Conservation (phyloP, 495 filamentous ascomycete genomes). For the Pyronema omphalodes region DNA sequence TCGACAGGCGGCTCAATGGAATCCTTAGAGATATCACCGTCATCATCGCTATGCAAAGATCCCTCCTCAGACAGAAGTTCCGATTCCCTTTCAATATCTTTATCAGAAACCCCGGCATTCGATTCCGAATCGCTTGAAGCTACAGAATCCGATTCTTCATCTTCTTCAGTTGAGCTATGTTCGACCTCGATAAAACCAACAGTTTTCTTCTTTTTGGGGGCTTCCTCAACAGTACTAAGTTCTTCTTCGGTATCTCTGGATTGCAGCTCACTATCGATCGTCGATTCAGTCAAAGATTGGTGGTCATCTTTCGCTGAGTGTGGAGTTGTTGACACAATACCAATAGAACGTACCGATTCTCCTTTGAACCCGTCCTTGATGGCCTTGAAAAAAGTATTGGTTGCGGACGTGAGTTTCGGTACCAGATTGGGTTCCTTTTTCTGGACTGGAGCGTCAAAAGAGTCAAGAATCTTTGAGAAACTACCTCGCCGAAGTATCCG, state of each 20-base stretch:
- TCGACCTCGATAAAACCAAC: too few species aligned
- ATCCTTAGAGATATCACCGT: too few species aligned
- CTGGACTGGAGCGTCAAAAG: slow-evolving; percentile 9
- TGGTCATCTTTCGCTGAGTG: slow-evolving; percentile 4
- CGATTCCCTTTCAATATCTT: too few species aligned
- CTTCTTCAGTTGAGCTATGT: too few species aligned
- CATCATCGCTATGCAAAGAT: too few species aligned
- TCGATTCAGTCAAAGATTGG: not conserved
- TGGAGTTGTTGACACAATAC: not conserved
- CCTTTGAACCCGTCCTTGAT: slow-evolving; percentile 22
- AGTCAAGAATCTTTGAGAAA: slow-evolving; percentile 2
- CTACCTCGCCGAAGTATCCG: not conserved
- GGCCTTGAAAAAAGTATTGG: slow-evolving; percentile 21
- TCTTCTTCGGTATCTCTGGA: too few species aligned
- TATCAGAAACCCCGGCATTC: not conserved
- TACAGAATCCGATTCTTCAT: not conserved
- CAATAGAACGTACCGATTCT: not conserved
- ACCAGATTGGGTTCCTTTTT: slow-evolving; percentile 15
- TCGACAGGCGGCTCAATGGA: too few species aligned
- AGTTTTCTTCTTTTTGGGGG: too few species aligned
- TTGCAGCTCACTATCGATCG: too few species aligned
- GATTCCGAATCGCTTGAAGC: not conserved
- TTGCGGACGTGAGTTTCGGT: slow-evolving; percentile 15
- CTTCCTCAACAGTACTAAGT: too few species aligned
- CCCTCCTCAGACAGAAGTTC: too few species aligned